Evolutionary conservation across 208 protist species (phyloP).

Genomic region (Trypanosoma platydactyli): DNA sequence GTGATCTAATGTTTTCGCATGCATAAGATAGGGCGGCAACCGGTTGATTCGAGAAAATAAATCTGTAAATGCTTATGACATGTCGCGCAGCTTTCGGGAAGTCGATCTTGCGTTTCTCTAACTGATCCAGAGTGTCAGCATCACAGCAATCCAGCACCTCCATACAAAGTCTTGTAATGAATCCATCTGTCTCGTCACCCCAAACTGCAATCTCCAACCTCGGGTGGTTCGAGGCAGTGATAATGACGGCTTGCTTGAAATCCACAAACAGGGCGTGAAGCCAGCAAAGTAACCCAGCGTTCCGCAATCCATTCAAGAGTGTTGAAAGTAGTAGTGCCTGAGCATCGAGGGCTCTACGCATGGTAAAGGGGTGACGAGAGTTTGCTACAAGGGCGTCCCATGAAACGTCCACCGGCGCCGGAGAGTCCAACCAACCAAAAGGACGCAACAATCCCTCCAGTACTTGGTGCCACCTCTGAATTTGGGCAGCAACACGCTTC

Average conservation of each 20-base stretch:
- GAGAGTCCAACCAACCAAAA: constrained; percentile 53
- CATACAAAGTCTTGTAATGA: constrained; percentile 49
- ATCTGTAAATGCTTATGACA: constrained; percentile 36
- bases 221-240: not conserved
- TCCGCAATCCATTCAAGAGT: constrained; percentile 37
- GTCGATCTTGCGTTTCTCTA: constrained; percentile 30
- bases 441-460: constrained; percentile 36
- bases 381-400: constrained; percentile 24
- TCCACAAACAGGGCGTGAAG: constrained; percentile 50
- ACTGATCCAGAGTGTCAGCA: constrained; percentile 25
- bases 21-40: constrained; percentile 41
- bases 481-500: constrained; percentile 3
- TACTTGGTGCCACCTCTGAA: constrained; percentile 17
- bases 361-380: constrained; percentile 15
- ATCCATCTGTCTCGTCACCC: constrained; percentile 30
- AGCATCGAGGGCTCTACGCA: constrained; percentile 38
- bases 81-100: constrained; percentile 48
- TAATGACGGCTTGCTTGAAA: constrained; percentile 12
- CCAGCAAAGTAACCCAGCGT: constrained; percentile 50
- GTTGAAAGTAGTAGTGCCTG: constrained; percentile 54
- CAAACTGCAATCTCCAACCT: constrained; percentile 44
- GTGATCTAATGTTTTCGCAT: constrained; percentile 43
- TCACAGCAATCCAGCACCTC: constrained; percentile 33
- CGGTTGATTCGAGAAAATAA: constrained; percentile 34
- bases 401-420: constrained; percentile 17